Evolutionary conservation across 768 basidiomycete species (phyloP).

Genomic region (Mycena polygramma): DNA sequence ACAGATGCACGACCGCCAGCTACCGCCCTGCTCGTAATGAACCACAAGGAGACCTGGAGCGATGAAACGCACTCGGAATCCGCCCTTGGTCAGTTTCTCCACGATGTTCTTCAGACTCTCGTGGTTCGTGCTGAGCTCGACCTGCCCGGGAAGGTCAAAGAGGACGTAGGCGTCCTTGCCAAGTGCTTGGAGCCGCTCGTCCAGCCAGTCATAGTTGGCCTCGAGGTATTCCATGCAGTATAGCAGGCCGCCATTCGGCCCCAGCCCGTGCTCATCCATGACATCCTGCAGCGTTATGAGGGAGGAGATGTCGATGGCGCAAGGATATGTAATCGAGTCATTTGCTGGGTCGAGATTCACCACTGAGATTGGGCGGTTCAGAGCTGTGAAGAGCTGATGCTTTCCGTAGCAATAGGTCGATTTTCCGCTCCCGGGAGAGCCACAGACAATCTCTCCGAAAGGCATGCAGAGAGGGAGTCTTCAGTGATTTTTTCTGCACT

Average conservation of each 20-base stretch:
- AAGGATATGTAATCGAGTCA: slow-evolving; percentile 90
- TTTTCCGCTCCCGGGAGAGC: slow-evolving; percentile 89
- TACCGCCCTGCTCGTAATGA: slow-evolving; percentile 48
- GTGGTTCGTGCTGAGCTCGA: slow-evolving; percentile 97
- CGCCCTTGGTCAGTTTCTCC: slow-evolving; percentile 74
- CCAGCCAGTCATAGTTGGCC: slow-evolving; percentile 92
- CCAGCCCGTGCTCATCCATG: slow-evolving; percentile 87
- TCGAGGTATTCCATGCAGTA: slow-evolving; percentile 98
- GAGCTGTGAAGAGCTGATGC: slow-evolving; percentile 89
- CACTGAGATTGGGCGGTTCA: slow-evolving; percentile 87
- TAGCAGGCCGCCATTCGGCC: slow-evolving; percentile 96
- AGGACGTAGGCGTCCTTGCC: slow-evolving; percentile 87
- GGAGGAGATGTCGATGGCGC: slow-evolving; percentile 85
- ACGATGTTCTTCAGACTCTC: slow-evolving; percentile 88
- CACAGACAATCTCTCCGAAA: slow-evolving; percentile 90
- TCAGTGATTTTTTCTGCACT: too few species aligned
- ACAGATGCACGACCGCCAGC: slow-evolving; percentile 95
- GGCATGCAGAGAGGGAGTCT: slow-evolving; percentile 64
- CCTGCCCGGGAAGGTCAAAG: slow-evolving; percentile 97
- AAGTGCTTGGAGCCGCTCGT: slow-evolving; percentile 73
- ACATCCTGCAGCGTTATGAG: slow-evolving; percentile 90
- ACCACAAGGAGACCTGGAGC: slow-evolving; percentile 17
- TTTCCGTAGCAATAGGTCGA: slow-evolving; percentile 92
- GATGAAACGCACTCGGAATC: slow-evolving; percentile 81
- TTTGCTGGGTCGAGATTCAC: slow-evolving; percentile 98